Evolutionary conservation across 2,329 filamentous ascomycete genomes (phyloP).

Genomic region (Alternaria panax): DNA sequence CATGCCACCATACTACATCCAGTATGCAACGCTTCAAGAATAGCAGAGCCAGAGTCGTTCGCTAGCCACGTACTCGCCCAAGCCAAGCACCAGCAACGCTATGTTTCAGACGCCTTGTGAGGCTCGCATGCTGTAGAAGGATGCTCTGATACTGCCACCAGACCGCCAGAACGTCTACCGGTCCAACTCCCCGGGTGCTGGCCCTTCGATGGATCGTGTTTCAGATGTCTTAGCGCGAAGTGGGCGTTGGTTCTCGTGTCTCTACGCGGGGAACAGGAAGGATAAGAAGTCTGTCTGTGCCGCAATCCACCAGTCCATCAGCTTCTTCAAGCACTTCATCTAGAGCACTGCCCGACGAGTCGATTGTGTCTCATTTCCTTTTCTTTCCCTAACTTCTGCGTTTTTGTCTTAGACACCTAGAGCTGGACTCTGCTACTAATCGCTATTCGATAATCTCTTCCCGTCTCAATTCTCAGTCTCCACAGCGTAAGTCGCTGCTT

Average conservation of each 20-base stretch:
- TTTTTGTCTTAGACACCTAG: conserved; percentile 52
- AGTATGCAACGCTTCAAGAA: conserved; percentile 30
- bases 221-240: conserved; percentile 49
- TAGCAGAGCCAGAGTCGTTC: conserved; percentile 33
- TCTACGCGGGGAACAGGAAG: conserved; percentile 34
- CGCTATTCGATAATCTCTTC: conserved; percentile 50
- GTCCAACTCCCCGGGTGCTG: conserved; percentile 31
- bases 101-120: conserved; percentile 48
- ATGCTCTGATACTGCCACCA: conserved; percentile 42
- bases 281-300: conserved; percentile 51
- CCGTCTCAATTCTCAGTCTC: conserved; percentile 23
- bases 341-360: conserved; percentile 46
- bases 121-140: conserved; percentile 35
- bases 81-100: conserved; percentile 29
- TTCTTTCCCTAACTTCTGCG: conserved; percentile 30
- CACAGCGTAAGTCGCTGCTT: conserved; percentile 43
- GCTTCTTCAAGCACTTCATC: conserved; percentile 33
- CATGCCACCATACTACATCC: conserved; percentile 26
- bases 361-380: conserved; percentile 49
- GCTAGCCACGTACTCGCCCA: conserved; percentile 46
- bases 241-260: conserved; percentile 44
- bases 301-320: conserved; percentile 41
- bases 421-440: conserved; percentile 56
- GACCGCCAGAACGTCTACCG: conserved; percentile 26
- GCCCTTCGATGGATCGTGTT: conserved; percentile 48